These are phyloP conservation scores for Coprinopsis sp. DNA, from an alignment of 768 basidiomycete genomes.

Conservation along the genomic window DNA sequence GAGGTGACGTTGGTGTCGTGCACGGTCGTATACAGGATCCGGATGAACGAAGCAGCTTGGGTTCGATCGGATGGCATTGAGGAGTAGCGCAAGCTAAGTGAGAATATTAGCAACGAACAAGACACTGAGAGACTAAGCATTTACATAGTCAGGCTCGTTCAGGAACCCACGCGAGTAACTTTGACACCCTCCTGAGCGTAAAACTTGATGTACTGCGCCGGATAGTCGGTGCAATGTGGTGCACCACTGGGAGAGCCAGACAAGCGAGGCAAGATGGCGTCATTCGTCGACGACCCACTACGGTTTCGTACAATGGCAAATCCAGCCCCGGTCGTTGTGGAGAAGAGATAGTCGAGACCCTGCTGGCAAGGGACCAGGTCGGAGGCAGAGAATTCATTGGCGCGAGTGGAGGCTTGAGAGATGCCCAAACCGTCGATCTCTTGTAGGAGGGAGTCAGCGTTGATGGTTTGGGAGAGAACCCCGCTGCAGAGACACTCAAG, in stretches of 20 bases:
- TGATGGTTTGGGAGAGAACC: too few species aligned
- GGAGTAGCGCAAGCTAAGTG: conserved; percentile 13
- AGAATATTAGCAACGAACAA: neutral
- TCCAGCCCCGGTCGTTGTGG: conserved; percentile 11
- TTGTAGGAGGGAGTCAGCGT: conserved; percentile 11
- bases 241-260: conserved; percentile 10
- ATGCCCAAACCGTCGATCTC: conserved; percentile 15
- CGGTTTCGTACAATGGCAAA: conserved; percentile 14
- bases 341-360: conserved; percentile 15
- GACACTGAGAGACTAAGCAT: conserved; percentile 1
- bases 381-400: conserved; percentile 11
- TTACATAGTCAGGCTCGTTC: conserved; percentile 15
- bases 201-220: conserved; percentile 13
- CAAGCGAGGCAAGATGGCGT: conserved; percentile 10
- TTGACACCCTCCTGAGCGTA: conserved; percentile 11
- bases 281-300: conserved; percentile 10
- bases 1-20: conserved; percentile 4
- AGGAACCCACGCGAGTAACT: conserved; percentile 13
- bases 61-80: conserved; percentile 15
- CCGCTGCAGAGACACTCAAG: too few species aligned
- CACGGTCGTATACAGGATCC: conserved; percentile 12
- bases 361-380: conserved; percentile 8
- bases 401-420: conserved; percentile 13
- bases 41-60: conserved; percentile 14
- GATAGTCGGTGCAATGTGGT: conserved; percentile 11